Percentiles rank a stretch among this genome's conserved stretches.
phyloP scores from a whole-genome alignment of 1,139 yeast species.

The Debaryomyces singareniensis region DNA sequence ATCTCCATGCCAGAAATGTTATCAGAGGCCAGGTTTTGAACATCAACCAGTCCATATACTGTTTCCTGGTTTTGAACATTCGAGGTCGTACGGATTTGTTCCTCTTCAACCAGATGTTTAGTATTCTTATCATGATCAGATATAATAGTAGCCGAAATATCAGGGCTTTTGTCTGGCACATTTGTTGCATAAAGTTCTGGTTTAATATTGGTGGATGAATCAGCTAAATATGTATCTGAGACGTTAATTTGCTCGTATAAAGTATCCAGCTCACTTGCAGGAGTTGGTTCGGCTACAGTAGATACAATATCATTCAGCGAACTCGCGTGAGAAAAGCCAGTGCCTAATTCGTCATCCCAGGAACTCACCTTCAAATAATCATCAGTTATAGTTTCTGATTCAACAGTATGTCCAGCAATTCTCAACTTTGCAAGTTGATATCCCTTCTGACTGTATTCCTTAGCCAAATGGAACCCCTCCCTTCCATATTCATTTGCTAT shows the following conservation, averaged over 20 bases:
- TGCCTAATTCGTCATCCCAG: constrained; percentile 16
- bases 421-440: constrained; percentile 37
- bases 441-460: constrained; percentile 20
- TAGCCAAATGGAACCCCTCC: constrained; percentile 18
- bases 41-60: too few relatives aligned
- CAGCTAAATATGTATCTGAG: too few relatives aligned
- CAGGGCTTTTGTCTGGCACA: too few relatives aligned
- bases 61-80: too few relatives aligned
- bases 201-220: too few relatives aligned
- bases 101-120: constrained; percentile 1
- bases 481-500: constrained; percentile 16
- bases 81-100: constrained; percentile 1
- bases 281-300: constrained; percentile 3
- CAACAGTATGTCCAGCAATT: constrained; percentile 26
- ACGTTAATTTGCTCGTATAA: constrained; percentile 4
- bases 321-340: constrained; percentile 1
- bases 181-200: too few relatives aligned
- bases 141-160: too few relatives aligned
- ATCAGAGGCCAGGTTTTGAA: too few relatives aligned
- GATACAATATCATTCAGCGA: too few relatives aligned
- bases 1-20: too few relatives aligned
- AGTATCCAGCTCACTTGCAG: constrained; percentile 1
- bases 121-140: too few relatives aligned
- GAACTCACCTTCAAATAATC: constrained; percentile 22
- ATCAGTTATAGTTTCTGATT: constrained; percentile 20